Percentiles rank a stretch among this genome's conserved stretches.
Conservation (phyloP, 805 yeast genomes). For the Sporopachydermia lactativora region DNA sequence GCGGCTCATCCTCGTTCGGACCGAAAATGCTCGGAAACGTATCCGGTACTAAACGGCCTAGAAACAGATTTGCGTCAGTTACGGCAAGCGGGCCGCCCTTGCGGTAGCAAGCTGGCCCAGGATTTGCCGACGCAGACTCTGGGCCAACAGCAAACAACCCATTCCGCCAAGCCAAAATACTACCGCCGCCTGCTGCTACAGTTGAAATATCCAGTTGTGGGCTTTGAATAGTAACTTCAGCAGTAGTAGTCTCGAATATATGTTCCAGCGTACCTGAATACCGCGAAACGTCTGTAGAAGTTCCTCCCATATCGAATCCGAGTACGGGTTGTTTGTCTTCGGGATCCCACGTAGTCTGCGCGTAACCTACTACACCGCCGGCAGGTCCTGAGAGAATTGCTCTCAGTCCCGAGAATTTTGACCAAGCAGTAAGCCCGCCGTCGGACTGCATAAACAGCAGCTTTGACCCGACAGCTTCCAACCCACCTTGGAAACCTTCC, state of each 20-base stretch:
- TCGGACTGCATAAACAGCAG: conserved; percentile 87
- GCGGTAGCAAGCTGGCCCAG: conserved; percentile 81
- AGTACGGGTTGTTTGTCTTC: conserved; percentile 36
- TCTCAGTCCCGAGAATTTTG: conserved; percentile 69
- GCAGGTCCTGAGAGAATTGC: conserved; percentile 96
- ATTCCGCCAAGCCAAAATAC: conserved; percentile 49
- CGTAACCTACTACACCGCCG: conserved; percentile 93
- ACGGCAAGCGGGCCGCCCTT: conserved; percentile 77
- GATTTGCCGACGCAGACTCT: conserved; percentile 76
- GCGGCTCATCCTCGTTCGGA: conserved; percentile 56
- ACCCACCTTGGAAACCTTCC: conserved; percentile 41
- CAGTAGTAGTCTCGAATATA: conserved; percentile 72
- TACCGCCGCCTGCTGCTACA: conserved; percentile 80
- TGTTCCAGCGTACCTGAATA: conserved; percentile 50
- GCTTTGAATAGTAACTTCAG: conserved; percentile 71
- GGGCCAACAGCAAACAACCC: conserved; percentile 78
- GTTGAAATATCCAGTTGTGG: conserved; percentile 76
- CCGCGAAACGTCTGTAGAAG: conserved; percentile 76
- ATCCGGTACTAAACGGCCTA: conserved; percentile 62
- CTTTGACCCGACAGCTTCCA: not conserved
- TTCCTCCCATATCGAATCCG: conserved; percentile 89
- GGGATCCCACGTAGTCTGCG: conserved; percentile 56
- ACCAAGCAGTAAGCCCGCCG: conserved; percentile 84
- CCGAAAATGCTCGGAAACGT: conserved; percentile 76
- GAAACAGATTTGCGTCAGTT: conserved; percentile 68